Evolutionary conservation across 768 basidiomycete species (phyloP).

Genomic region (Rubroboletus satanas): DNA sequence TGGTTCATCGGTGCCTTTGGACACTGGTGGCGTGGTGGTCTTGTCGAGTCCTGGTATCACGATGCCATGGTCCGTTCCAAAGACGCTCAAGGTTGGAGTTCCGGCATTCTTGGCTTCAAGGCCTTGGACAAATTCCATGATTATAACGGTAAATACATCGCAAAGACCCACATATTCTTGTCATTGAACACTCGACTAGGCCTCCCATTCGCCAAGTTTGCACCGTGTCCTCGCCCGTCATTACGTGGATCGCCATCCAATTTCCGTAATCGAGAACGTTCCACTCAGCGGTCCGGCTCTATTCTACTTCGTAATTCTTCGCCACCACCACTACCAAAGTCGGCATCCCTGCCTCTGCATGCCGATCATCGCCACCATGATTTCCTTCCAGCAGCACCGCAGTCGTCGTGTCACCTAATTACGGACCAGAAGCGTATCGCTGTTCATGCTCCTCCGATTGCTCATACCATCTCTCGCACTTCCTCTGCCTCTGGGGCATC

Average conservation of each 20-base stretch:
- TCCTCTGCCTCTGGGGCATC: constrained; percentile 28
- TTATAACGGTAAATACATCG: constrained; percentile 50
- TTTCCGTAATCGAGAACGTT: constrained; percentile 54
- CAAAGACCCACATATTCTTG: neutral
- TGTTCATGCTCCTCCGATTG: constrained; percentile 26
- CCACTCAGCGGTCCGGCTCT: constrained; percentile 38
- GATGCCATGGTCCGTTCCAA: constrained; percentile 60
- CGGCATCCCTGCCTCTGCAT: constrained; percentile 75
- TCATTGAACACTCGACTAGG: constrained; percentile 32
- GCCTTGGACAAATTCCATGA: constrained; percentile 66
- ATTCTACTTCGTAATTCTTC: constrained; percentile 58
- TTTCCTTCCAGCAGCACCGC: constrained; percentile 22
- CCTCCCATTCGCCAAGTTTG: constrained; percentile 50
- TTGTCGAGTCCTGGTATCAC: constrained; percentile 78
- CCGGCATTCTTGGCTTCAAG: constrained; percentile 75
- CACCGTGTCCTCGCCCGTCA: constrained; percentile 39
- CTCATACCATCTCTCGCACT: constrained; percentile 23
- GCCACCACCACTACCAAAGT: constrained; percentile 81
- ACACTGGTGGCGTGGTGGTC: constrained; percentile 84
- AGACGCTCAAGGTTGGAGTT: constrained; percentile 71
- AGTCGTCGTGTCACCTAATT: constrained; percentile 18
- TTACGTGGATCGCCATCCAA: constrained; percentile 52
- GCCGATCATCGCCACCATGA: constrained; percentile 39
- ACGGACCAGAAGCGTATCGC: constrained; percentile 27
- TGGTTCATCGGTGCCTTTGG: constrained; percentile 93